Evolutionary conservation across 2,329 filamentous ascomycete genomes (phyloP).

Genomic region (Zasmidium cellare): DNA sequence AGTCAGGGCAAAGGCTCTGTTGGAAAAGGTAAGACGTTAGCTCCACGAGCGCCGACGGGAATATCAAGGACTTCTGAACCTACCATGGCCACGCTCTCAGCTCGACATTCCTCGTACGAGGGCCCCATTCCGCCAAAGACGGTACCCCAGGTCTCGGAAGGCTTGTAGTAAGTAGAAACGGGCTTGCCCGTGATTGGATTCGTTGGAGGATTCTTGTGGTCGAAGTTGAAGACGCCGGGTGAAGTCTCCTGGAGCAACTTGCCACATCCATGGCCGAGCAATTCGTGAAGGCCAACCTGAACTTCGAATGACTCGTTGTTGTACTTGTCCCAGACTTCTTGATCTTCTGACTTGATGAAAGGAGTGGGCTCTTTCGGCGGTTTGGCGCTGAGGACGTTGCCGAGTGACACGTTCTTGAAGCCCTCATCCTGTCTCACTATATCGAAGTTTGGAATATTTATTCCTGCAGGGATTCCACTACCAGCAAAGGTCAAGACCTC

Average conservation of each 20-base stretch:
- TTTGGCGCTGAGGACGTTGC: constrained; percentile 89
- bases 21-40: no score
- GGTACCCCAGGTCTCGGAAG: constrained; percentile 90
- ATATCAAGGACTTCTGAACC: no score
- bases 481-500: constrained; percentile 83
- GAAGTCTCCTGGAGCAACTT: constrained; percentile 90
- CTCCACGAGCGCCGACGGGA: no score
- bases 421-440: constrained; percentile 65
- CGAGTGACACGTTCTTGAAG: constrained; percentile 92
- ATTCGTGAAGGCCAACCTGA: constrained; percentile 91
- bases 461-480: constrained; percentile 61
- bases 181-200: constrained; percentile 78
- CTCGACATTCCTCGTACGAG: constrained; percentile 91
- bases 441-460: not conserved
- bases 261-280: constrained; percentile 85
- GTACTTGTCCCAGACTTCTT: constrained; percentile 76
- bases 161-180: constrained; percentile 86
- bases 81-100: constrained; percentile 94
- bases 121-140: constrained; percentile 85
- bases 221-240: constrained; percentile 83
- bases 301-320: constrained; percentile 90
- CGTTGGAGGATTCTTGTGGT: constrained; percentile 74
- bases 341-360: constrained; percentile 78
- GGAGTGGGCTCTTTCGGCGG: constrained; percentile 89
- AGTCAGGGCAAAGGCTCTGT: constrained; percentile 84